Evolutionary conservation across 768 basidiomycete genomes (phyloP).

Genomic region (Mycena indigotica): DNA sequence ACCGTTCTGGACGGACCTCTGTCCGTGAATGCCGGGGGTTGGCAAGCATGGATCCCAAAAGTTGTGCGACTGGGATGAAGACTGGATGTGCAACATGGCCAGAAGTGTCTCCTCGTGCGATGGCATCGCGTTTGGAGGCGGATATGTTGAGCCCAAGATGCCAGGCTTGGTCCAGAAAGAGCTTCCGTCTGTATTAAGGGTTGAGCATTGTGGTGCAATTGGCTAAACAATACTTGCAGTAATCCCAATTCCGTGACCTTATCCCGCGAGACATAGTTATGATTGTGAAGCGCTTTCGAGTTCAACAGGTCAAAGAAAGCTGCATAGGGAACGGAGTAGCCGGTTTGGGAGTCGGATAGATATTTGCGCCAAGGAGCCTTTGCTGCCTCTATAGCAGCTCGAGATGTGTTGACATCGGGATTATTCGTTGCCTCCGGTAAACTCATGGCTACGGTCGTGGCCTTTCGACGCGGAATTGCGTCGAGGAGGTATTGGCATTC

Average conservation of each 20-base stretch:
- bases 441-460: neutral
- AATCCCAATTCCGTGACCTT: neutral
- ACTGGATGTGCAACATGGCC: conserved; percentile 4
- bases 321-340: neutral
- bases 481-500: neutral
- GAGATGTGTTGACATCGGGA: too few relatives aligned
- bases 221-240: neutral
- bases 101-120: conserved; percentile 8
- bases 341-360: neutral
- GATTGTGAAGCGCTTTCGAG: neutral
- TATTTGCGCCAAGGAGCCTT: neutral
- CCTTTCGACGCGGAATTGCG: neutral
- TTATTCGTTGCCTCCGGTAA: too few relatives aligned
- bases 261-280: neutral
- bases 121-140: conserved; percentile 4
- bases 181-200: conserved; percentile 4
- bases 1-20: neutral
- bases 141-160: conserved; percentile 3
- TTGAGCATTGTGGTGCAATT: neutral
- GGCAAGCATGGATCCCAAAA: conserved; percentile 9
- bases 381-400: neutral
- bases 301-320: neutral
- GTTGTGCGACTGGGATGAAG: neutral
- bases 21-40: neutral
- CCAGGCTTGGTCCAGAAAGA: conserved; percentile 12